Evolutionary conservation across 2,329 filamentous ascomycete genomes (phyloP).

Genomic region (Leptographium radiaticola): DNA sequence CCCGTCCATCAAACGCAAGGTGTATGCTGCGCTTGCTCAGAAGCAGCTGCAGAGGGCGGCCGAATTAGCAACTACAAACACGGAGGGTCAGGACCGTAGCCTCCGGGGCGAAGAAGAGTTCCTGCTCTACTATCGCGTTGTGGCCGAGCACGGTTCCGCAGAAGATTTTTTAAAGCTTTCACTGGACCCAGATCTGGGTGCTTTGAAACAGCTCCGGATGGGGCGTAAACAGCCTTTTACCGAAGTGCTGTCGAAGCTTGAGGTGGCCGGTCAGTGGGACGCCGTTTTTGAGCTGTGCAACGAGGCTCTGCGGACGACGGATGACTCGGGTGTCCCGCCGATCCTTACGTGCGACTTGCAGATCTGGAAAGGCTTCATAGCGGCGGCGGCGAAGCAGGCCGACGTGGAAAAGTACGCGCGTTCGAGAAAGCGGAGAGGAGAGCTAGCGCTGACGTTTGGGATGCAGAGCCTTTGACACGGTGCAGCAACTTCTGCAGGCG

Average conservation of each 20-base stretch:
- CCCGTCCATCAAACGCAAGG: constrained; percentile 32
- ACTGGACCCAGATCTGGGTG: constrained; percentile 25
- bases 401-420: constrained; percentile 14
- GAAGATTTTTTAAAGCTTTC: constrained; percentile 28
- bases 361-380: constrained; percentile 21
- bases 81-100: constrained; percentile 12
- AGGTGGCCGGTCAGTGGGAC: constrained; percentile 27
- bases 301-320: constrained; percentile 25
- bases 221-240: constrained; percentile 34
- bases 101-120: constrained; percentile 37
- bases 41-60: constrained; percentile 36
- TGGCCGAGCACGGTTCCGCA: constrained; percentile 27
- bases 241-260: constrained; percentile 25
- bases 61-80: constrained; percentile 13
- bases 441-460: background rate
- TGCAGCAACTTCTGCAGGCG: constrained; percentile 15
- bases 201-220: constrained; percentile 28
- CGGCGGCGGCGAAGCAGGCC: constrained; percentile 17
- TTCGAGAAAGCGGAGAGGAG: background rate
- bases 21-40: constrained; percentile 37
- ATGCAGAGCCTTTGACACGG: constrained; percentile 15
- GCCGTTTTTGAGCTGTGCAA: constrained; percentile 29
- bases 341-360: constrained; percentile 31
- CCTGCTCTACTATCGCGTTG: constrained; percentile 33
- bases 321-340: constrained; percentile 23